Conservation (phyloP, 139 green algal species). For the Chlamydomonas applanata region DNA sequence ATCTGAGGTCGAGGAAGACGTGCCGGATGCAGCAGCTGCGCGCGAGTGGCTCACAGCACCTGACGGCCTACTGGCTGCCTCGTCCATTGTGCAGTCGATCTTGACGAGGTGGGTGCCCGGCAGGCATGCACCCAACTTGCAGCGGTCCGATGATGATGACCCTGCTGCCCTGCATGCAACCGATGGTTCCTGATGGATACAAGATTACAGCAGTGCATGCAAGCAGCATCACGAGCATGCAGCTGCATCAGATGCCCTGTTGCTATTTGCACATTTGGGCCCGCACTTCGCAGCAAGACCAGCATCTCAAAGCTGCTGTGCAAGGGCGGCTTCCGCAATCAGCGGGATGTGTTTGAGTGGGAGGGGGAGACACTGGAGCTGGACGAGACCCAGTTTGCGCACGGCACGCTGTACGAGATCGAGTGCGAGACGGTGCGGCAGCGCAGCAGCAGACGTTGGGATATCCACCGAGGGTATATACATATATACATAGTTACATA, state of each 20-base stretch:
- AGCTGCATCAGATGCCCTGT: too few species aligned
- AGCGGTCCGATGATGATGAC: too few species aligned
- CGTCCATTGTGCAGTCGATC: conserved; percentile 37
- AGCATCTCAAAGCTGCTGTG: conserved; percentile 55
- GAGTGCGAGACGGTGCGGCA: conserved; percentile 86
- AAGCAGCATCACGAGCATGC: too few species aligned
- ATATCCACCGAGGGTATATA: too few species aligned
- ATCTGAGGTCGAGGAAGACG: conserved; percentile 75
- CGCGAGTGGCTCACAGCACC: conserved; percentile 62
- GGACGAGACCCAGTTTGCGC: conserved; percentile 85
- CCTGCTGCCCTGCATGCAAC: too few species aligned
- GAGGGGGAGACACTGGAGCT: conserved; percentile 83
- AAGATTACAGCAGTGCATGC: too few species aligned
- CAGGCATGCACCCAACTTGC: too few species aligned
- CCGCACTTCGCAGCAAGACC: conserved; percentile 34
- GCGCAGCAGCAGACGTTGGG: neutral
- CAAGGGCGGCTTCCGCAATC: conserved; percentile 90
- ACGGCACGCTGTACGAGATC: conserved; percentile 87
- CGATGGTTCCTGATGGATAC: too few species aligned
- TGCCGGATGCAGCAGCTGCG: conserved; percentile 44
- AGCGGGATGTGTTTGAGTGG: conserved; percentile 76
- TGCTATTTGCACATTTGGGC: too few species aligned
- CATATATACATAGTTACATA: too few species aligned
- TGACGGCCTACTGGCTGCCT: conserved; percentile 50
- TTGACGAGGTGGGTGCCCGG: neutral